Conservation (phyloP, 768 basidiomycete genomes). For the Auricularia auricula-judae region DNA sequence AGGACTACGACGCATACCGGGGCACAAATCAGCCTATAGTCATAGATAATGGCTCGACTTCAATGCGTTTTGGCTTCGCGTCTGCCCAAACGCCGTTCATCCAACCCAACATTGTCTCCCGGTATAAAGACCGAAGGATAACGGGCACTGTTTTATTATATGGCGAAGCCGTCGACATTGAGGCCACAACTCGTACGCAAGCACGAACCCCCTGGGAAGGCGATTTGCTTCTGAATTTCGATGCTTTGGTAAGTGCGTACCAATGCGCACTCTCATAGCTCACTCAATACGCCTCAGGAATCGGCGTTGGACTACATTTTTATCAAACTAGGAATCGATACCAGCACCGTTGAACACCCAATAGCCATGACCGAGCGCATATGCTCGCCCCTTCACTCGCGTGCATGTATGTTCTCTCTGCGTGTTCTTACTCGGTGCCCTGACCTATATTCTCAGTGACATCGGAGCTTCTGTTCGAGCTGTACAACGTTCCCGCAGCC, state of each 20-base stretch:
- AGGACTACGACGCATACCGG: conserved; percentile 38
- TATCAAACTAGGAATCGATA: conserved; percentile 73
- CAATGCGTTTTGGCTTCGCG: conserved; percentile 75
- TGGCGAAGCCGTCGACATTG: conserved; percentile 78
- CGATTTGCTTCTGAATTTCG: conserved; percentile 83
- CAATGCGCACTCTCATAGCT: conserved; percentile 11
- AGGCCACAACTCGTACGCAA: conserved; percentile 72
- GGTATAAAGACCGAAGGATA: conserved; percentile 81
- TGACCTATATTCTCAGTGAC: conserved; percentile 46
- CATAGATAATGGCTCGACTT: conserved; percentile 84
- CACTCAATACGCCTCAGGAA: conserved; percentile 47
- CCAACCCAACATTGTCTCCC: conserved; percentile 64
- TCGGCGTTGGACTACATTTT: conserved; percentile 89
- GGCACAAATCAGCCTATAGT: conserved; percentile 51
- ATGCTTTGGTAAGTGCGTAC: conserved; percentile 69
- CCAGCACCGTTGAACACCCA: conserved; percentile 68
- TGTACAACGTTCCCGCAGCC: conserved; percentile 76
- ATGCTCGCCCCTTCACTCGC: conserved; percentile 78
- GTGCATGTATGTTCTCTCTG: conserved; percentile 52
- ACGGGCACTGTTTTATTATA: conserved; percentile 80
- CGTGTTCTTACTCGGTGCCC: neutral
- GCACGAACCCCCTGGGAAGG: conserved; percentile 86
- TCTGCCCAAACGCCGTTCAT: conserved; percentile 44
- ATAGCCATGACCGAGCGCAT: conserved; percentile 90
- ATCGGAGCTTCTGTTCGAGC: conserved; percentile 93